phyloP scores from a whole-genome alignment of 2,329 filamentous ascomycete species.

The Cordyceps militaris region DNA sequence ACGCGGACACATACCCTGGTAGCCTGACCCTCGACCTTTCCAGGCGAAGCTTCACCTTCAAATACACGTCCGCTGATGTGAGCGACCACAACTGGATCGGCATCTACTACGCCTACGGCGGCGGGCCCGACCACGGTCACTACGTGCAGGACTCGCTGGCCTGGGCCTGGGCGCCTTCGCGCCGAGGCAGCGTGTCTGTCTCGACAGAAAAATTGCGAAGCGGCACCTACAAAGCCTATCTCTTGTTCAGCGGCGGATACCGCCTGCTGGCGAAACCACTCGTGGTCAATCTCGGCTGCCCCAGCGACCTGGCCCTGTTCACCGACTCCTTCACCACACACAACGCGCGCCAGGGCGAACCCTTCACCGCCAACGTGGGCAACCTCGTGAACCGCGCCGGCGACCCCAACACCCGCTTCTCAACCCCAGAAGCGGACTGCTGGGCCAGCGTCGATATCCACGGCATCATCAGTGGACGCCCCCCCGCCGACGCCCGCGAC shows the following conservation, averaged over 20 bases:
- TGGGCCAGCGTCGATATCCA: constrained; percentile 29
- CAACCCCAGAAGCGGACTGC: constrained; percentile 18
- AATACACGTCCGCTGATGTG: constrained; percentile 16
- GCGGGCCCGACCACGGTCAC: constrained; percentile 17
- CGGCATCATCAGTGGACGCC: constrained; percentile 31
- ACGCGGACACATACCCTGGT: neutral
- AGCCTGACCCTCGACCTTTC: neutral
- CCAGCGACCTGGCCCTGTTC: constrained; percentile 20
- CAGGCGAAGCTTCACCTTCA: constrained; percentile 16
- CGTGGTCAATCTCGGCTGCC: neutral
- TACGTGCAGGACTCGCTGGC: constrained; percentile 15
- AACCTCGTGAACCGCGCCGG: constrained; percentile 27
- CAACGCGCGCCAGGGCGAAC: constrained; percentile 30
- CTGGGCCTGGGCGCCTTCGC: constrained; percentile 20
- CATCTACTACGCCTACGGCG: constrained; percentile 19
- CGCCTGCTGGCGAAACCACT: neutral
- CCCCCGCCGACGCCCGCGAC: constrained; percentile 18
- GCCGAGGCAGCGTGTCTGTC: constrained; percentile 16
- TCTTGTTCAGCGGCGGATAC: constrained; percentile 2
- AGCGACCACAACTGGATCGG: constrained; percentile 21
- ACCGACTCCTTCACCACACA: constrained; percentile 25
- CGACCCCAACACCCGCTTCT: constrained; percentile 23
- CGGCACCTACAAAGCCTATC: constrained; percentile 10
- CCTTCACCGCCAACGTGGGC: constrained; percentile 25
- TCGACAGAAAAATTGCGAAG: neutral